Evolutionary conservation across 2,329 filamentous ascomycete species (phyloP), one percentile per base, ranked within the genome.

Genomic region (Calonectria fujianensis): DNA sequence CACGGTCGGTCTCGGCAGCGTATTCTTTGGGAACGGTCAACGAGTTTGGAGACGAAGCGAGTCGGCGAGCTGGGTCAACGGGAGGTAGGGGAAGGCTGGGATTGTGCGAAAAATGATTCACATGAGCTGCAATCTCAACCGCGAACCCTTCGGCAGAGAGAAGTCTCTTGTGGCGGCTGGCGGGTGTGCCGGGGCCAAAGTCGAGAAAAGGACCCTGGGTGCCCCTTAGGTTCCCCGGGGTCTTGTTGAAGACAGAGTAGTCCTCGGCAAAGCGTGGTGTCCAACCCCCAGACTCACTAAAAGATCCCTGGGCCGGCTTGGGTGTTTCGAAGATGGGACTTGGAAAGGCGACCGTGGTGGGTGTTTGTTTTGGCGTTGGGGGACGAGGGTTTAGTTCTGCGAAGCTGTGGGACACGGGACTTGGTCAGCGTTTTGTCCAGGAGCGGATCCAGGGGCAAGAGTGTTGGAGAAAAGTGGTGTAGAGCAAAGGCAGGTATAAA

Each of bases 211-310:
- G 82, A 73, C 82, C 86, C 72, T 87, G 85, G 54, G 85, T 83
- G 69, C 86, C 88, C 79, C 86, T 86, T 70, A 92, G 85, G 80
- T 91, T 91, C 63, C 90, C 91, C 20, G 91, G 91, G 11, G 91
- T 92, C n/a, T 88, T 86, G 84, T 92, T 91, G 86, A 93, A 93
- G 80, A 93, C 90, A 76, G 91, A 92, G 80, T 91, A 93, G 77
- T 93, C 91, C 81, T 93, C 90, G 77, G 91, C 90, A 85, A 92
- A 93, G 73, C 88, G 88, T 82, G 91, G 91, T 57, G 91, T 93
- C 88, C 89, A 91, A 78, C 88, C 87, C 77, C 86, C 85, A 68
- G 88, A 82, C 75, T 90, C 87, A 83, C 89, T 84, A 77, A 89
- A 87, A 72, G 85, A 86, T 74, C 85, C 85, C 76, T 86, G 86